phyloP scores from a whole-genome alignment of 179 eudicot genomes.

The Spinacia oleracea region DNA sequence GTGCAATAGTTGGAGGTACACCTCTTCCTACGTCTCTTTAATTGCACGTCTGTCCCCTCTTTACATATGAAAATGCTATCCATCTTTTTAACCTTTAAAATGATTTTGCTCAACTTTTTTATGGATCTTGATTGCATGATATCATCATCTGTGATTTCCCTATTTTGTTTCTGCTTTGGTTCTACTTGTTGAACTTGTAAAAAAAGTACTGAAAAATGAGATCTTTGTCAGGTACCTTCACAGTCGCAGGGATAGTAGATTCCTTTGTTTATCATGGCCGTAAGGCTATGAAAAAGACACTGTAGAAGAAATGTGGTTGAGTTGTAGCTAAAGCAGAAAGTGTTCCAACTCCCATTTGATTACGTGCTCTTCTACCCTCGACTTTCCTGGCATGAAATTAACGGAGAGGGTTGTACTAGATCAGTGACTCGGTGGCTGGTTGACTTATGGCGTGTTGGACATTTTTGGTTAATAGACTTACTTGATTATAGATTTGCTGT shows the following conservation, averaged over 20 bases:
- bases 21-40: conserved; percentile 3
- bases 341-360: neutral
- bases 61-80: neutral
- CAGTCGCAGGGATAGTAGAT: conserved; percentile 88
- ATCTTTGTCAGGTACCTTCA: conserved; percentile 63
- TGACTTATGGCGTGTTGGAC: neutral
- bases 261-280: conserved; percentile 78
- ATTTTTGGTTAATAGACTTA: conserved; percentile 7
- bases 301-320: conserved; percentile 64
- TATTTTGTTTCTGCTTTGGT: neutral
- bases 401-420: neutral
- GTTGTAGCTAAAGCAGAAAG: conserved; percentile 4
- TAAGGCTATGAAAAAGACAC: conserved; percentile 68
- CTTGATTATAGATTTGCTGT: conserved; percentile 5
- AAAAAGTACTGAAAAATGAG: neutral
- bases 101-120: neutral
- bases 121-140: neutral
- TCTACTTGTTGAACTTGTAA: neutral
- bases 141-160: neutral
- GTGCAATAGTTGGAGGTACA: conserved; percentile 86
- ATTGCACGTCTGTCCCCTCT: neutral
- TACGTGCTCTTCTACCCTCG: conserved; percentile 3
- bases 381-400: neutral
- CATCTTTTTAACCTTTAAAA: neutral
- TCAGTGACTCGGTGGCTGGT: conserved; percentile 3